Conservation (phyloP, 495 filamentous ascomycete genomes). For the Ramalina peruviana region DNA sequence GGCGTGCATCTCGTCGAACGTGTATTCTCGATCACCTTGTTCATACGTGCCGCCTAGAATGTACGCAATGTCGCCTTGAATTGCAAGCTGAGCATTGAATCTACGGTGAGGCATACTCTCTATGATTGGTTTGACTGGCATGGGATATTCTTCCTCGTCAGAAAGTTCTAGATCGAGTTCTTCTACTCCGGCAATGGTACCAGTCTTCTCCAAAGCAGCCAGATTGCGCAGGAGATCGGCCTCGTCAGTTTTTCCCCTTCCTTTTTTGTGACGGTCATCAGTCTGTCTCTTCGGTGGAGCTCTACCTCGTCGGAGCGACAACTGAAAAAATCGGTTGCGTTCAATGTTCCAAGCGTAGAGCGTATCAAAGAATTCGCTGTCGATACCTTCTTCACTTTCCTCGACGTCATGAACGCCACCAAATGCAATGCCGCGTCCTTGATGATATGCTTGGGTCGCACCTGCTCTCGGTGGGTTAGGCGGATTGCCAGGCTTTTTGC, state of each 20-base stretch:
- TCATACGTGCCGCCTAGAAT: conserved; percentile 93
- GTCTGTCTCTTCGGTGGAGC: conserved; percentile 44
- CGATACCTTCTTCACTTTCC: conserved; percentile 85
- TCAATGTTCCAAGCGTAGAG: conserved; percentile 88
- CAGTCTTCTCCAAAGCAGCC: conserved; percentile 61
- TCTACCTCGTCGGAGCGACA: conserved; percentile 59
- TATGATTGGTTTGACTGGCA: conserved; percentile 34
- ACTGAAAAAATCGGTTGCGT: conserved; percentile 80
- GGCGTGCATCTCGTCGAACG: conserved; percentile 84
- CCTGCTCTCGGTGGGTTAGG: conserved; percentile 77
- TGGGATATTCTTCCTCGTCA: conserved; percentile 33
- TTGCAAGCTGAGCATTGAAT: conserved; percentile 79
- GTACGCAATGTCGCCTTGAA: conserved; percentile 84
- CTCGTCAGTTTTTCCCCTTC: conserved; percentile 68
- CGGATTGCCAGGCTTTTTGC: conserved; percentile 82
- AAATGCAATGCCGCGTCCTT: conserved; percentile 83
- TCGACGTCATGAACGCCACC: conserved; percentile 93
- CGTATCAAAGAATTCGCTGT: conserved; percentile 88
- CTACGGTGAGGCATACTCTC: conserved; percentile 75
- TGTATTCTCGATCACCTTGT: conserved; percentile 85
- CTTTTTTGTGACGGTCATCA: conserved; percentile 42
- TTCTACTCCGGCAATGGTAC: conserved; percentile 39
- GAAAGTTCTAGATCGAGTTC: conserved; percentile 38
- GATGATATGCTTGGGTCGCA: conserved; percentile 82
- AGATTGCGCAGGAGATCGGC: conserved; percentile 80